Evolutionary conservation across 2,329 filamentous ascomycete species (phyloP), one percentile per base, ranked within the genome.

Genomic region (Ramichloridium luteum): DNA sequence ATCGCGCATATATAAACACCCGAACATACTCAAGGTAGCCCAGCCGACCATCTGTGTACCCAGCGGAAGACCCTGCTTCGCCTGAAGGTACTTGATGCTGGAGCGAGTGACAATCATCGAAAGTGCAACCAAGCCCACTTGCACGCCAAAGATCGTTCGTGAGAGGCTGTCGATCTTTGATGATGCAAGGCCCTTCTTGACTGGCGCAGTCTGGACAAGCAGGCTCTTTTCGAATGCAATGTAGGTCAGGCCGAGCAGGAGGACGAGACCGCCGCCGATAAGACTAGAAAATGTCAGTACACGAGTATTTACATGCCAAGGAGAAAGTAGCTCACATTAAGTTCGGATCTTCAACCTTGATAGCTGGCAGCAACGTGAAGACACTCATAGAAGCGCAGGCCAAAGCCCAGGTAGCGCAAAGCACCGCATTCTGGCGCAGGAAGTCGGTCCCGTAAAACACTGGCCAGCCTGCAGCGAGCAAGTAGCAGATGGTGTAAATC

Each of bases 41-140:
- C 86, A 94, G 27, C 84, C 88, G 13, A 93, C 70, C 2, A 85
- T 63, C 56, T 94, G 83, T 45, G 93, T 93, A 8, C 90, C 90
- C 6, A 77, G 65, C 6, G 88, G 88, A 26, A 98, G 64, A 5
- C 90, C 90, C 42, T 75, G 63, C 53, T 82, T 92, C 16, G 84
- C 78, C 55, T 93, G 83, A 6, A 98, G 58, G 13, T 85, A 92
- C 34, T 78, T 59, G n/a, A 79, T 74, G 51, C 83, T 94, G 2
- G 83, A 92, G 27, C 77, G 72, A 5, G 90, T 98, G 13, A 96
- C 81, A 32, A 88, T 53, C 64, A 93, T 83, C 6, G 88, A 72
- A 31, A 96, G 67, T 5, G 81, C 54, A 25, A 92, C 71, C 31
- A 96, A 68, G 1, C 88, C 88, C 35, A 85, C 59, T 61, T 85